phyloP scores from a whole-genome alignment of 495 filamentous ascomycete genomes.

The Aspergillus funiculosus region DNA sequence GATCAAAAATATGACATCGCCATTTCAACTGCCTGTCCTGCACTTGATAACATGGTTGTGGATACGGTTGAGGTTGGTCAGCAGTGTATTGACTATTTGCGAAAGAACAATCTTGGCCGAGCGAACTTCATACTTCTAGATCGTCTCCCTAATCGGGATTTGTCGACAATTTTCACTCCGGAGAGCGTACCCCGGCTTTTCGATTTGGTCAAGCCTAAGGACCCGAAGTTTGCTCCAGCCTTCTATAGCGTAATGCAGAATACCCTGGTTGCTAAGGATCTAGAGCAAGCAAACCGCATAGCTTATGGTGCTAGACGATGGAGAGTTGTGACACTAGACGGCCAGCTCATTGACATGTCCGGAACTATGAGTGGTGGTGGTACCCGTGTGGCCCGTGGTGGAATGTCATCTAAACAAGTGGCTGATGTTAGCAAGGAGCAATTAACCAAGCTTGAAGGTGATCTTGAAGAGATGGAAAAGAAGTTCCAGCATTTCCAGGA shows the following conservation, averaged over 20 bases:
- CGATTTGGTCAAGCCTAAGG: slow-evolving; percentile 84
- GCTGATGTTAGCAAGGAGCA: slow-evolving; percentile 81
- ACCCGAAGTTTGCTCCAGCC: slow-evolving; percentile 79
- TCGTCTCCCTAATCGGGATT: slow-evolving; percentile 68
- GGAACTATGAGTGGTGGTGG: slow-evolving; percentile 99
- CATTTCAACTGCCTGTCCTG: slow-evolving; percentile 90
- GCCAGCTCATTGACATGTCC: slow-evolving; percentile 92
- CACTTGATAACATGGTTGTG: slow-evolving; percentile 90
- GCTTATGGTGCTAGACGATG: slow-evolving; percentile 89
- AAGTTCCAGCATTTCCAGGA: slow-evolving; percentile 75
- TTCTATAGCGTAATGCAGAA: slow-evolving; percentile 93
- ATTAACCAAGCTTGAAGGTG: slow-evolving; percentile 75
- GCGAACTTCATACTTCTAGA: slow-evolving; percentile 96
- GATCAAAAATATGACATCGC: slow-evolving; percentile 92
- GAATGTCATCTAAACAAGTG: slow-evolving; percentile 92
- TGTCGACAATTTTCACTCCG: slow-evolving; percentile 75
- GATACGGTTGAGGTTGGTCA: slow-evolving; percentile 92
- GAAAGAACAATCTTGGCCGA: slow-evolving; percentile 95
- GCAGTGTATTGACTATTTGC: slow-evolving; percentile 93
- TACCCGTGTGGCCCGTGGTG: slow-evolving; percentile 75
- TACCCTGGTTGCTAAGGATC: slow-evolving; percentile 86
- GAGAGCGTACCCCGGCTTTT: slow-evolving; percentile 90
- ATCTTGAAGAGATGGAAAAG: slow-evolving; percentile 78
- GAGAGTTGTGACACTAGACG: slow-evolving; percentile 93
- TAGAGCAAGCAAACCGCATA: slow-evolving; percentile 91